phyloP scores from a whole-genome alignment of 1,139 yeast species.

The Pichia sp. region DNA sequence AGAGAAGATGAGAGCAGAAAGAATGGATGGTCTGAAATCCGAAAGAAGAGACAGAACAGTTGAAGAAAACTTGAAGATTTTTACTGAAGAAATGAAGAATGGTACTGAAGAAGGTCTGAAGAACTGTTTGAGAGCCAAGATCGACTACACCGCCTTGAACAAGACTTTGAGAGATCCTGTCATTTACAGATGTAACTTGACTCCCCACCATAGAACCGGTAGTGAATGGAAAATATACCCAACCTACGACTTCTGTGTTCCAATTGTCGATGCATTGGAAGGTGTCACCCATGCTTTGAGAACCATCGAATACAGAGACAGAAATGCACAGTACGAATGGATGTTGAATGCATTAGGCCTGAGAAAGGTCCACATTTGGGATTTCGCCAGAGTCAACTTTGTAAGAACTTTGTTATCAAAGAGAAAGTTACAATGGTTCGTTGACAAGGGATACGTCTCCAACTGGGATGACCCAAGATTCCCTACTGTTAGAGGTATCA shows the following conservation, averaged over 20 bases:
- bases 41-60: constrained; percentile 85
- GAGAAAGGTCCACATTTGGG: constrained; percentile 95
- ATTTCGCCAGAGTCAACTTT: constrained; percentile 93
- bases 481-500: constrained; percentile 98
- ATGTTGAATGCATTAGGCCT: constrained; percentile 72
- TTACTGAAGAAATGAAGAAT: constrained; percentile 84
- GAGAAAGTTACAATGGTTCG: constrained; percentile 98
- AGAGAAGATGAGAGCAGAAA: constrained; percentile 94
- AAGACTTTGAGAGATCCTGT: constrained; percentile 97
- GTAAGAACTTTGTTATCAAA: constrained; percentile 90
- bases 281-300: constrained; percentile 97
- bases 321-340: constrained; percentile 98
- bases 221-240: constrained; percentile 91
- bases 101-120: constrained; percentile 88
- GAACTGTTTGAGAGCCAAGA: constrained; percentile 92
- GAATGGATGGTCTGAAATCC: constrained; percentile 93
- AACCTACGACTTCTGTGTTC: constrained; percentile 97
- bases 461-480: constrained; percentile 99
- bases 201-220: constrained; percentile 97
- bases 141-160: constrained; percentile 83
- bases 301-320: constrained; percentile 96
- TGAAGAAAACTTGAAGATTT: constrained; percentile 82
- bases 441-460: constrained; percentile 75
- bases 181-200: constrained; percentile 89
- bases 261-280: constrained; percentile 88